Conservation (phyloP, 257 asterid genomes). For the Fraxinus pennsylvanica region DNA sequence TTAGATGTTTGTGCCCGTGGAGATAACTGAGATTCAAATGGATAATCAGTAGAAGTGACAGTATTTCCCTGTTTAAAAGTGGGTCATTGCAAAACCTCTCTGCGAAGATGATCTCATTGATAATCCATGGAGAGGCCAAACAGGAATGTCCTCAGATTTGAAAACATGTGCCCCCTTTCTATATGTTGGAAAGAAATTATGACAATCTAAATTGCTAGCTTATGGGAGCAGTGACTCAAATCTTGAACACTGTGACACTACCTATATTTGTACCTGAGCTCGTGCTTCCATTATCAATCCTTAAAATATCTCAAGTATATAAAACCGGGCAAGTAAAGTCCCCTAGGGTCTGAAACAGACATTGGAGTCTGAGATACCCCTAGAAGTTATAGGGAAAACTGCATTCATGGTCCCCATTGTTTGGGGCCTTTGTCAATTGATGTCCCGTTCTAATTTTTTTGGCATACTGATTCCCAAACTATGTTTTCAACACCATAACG, state of each 20-base stretch:
- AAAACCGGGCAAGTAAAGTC: background rate
- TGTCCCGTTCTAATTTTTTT: background rate
- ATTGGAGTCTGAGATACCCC: background rate
- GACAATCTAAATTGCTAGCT: background rate
- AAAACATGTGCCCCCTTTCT: background rate
- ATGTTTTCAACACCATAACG: no score
- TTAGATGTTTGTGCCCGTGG: background rate
- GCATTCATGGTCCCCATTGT: background rate
- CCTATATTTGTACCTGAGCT: background rate
- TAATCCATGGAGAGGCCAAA: background rate
- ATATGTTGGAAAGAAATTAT: background rate
- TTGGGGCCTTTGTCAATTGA: background rate
- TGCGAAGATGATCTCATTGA: background rate
- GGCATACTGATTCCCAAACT: background rate
- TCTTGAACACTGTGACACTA: background rate
- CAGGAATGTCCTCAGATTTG: background rate
- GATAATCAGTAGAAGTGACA: background rate
- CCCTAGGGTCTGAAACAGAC: background rate
- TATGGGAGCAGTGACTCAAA: background rate
- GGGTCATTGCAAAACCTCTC: background rate
- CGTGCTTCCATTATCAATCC: background rate
- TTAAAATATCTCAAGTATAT: background rate
- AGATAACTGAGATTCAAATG: conserved; percentile 8
- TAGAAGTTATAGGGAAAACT: background rate
- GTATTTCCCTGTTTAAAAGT: conserved; percentile 5